Conservation (phyloP, 1,139 yeast species). For the Hansenula lynferdii region DNA sequence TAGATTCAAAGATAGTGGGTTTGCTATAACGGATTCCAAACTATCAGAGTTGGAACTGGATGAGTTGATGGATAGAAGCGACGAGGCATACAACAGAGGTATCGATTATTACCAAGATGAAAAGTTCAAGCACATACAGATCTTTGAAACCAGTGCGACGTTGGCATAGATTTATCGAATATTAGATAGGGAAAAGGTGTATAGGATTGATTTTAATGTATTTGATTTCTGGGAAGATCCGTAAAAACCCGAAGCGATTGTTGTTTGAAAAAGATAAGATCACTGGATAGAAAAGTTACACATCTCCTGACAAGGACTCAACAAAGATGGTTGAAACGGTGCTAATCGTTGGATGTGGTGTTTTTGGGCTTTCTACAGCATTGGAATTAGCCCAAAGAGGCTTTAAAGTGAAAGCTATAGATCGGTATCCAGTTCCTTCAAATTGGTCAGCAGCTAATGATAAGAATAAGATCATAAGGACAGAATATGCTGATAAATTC, state of each 20-base stretch:
- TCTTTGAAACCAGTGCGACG: slow-evolving; percentile 41
- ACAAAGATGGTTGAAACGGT: slow-evolving; percentile 2
- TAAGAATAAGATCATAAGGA: slow-evolving; percentile 39
- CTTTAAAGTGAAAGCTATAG: slow-evolving; percentile 28
- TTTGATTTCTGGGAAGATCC: too few relatives aligned
- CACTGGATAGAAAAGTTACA: too few relatives aligned
- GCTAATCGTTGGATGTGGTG: slow-evolving; percentile 26
- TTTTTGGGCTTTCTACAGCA: slow-evolving; percentile 35
- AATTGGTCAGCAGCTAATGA: slow-evolving; percentile 42
- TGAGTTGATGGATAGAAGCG: slow-evolving; percentile 45
- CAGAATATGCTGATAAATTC: slow-evolving; percentile 31
- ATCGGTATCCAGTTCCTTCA: slow-evolving; percentile 37
- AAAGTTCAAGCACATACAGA: slow-evolving; percentile 38
- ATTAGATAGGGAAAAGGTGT: not conserved
- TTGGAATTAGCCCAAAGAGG: slow-evolving; percentile 27
- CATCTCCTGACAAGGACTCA: too few relatives aligned
- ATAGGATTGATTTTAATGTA: too few relatives aligned
- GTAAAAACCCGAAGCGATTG: too few relatives aligned
- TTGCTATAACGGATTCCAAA: slow-evolving; percentile 7
- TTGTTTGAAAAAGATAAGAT: too few relatives aligned
- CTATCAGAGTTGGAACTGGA: slow-evolving; percentile 32
- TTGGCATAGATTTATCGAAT: not conserved
- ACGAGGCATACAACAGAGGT: slow-evolving; percentile 32
- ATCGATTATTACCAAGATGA: slow-evolving; percentile 8
- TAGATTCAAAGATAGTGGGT: slow-evolving; percentile 5